phyloP scores from a whole-genome alignment of 2,329 filamentous ascomycete genomes.

The Stachybotrys echinatus region DNA sequence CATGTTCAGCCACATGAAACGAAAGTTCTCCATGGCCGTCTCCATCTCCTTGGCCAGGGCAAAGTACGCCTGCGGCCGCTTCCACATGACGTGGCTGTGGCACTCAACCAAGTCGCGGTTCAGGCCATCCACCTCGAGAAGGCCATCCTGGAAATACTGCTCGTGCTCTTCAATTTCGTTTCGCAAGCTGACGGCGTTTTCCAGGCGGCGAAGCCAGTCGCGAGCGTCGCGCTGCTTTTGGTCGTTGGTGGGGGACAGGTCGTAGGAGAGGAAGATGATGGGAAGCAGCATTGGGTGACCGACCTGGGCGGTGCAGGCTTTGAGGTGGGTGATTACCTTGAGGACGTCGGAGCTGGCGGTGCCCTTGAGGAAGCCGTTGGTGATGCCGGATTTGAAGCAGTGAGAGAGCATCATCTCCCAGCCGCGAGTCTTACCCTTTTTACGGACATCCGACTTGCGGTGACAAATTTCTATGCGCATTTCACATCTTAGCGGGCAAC shows the following conservation, averaged over 20 bases:
- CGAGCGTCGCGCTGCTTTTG: slow-evolving; percentile 58
- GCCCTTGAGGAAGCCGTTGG: slow-evolving; percentile 57
- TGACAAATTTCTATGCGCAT: slow-evolving; percentile 52
- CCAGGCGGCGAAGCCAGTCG: slow-evolving; percentile 55
- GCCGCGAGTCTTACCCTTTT: slow-evolving; percentile 57
- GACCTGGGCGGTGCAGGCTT: slow-evolving; percentile 41
- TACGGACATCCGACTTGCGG: slow-evolving; percentile 61
- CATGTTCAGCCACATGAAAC: slow-evolving; percentile 13
- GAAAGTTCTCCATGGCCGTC: slow-evolving; percentile 40
- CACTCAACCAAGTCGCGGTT: slow-evolving; percentile 60
- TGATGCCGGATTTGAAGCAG: slow-evolving; percentile 47
- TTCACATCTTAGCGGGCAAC: no score
- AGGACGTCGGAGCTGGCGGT: slow-evolving; percentile 52
- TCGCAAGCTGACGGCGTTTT: slow-evolving; percentile 56
- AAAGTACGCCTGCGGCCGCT: slow-evolving; percentile 55
- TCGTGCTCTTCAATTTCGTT: slow-evolving; percentile 53
- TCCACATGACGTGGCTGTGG: slow-evolving; percentile 57
- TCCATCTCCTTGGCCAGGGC: slow-evolving; percentile 46
- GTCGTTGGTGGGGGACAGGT: slow-evolving; percentile 50
- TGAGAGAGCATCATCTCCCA: slow-evolving; percentile 61
- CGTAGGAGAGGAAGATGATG: slow-evolving; percentile 52
- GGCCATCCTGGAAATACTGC: slow-evolving; percentile 45
- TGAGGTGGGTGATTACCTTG: slow-evolving; percentile 43
- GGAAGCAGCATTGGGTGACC: slow-evolving; percentile 56
- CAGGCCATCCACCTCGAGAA: slow-evolving; percentile 53